Evolutionary conservation across 768 basidiomycete species (phyloP), one percentile per base, ranked within the genome.

Genomic region (Vararia minispora): DNA sequence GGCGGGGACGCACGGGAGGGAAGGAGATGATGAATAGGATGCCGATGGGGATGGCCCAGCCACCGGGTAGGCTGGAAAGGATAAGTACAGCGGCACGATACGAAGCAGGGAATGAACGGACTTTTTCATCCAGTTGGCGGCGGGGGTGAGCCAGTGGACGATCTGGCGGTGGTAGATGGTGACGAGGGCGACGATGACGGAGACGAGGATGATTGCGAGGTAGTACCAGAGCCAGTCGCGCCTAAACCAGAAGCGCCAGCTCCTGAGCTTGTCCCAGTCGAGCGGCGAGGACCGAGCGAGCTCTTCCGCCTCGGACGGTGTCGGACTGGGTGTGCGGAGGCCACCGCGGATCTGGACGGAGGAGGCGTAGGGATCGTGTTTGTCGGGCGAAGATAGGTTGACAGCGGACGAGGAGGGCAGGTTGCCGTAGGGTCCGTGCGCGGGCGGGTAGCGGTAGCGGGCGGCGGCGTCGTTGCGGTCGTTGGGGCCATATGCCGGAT

Each of bases 21-120:
- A 91, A 89, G 0, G 86, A 88, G 21, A 91, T 72, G 44, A 91
- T 67, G 53, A 90, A 88, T 25, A 90, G 65, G 37, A 90, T 64
- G 29, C 58, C 85, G 37, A 91, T 84, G 2, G 88, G 86, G 21
- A 90, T 81, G 4, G 77, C 52, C 76, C 76, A 88, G 23, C 84
- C 86, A 38, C 59, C 64, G 20, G 60, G 54, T 10, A 78, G 41
- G 3, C 77, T 80, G 35, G 32, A 4, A 26, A 27, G 47, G n/a
- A n/a, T n/a, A n/a, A 10, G 41, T 1, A 34, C 18, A 32, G 35
- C 39, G 0, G 26, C 23, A 22, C 8, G 32, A 37, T 18, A 32
- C 4, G n/a, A 25, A 33, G 9, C 1, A n/a, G 17, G 14, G 29
- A 26, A 29, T 10, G 17, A 8, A 63, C 73, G 52, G 50, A 80